Percentiles rank a stretch among this genome's conserved stretches.
Evolutionary conservation across 345 rosid genomes (phyloP).

Genomic region (Iberis pinnata): DNA sequence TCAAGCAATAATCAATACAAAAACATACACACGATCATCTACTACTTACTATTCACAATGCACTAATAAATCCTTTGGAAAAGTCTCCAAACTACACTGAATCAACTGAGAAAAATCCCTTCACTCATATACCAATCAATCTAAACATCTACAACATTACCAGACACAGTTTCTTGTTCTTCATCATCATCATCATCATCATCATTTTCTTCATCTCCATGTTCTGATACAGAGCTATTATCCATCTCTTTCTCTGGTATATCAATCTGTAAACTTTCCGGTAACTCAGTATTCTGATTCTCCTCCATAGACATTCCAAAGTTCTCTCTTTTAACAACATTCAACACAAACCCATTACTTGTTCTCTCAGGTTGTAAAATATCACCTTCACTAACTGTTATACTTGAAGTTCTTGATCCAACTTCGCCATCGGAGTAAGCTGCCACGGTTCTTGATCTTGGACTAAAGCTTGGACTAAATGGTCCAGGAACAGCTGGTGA

Average conservation of each 20-base stretch:
- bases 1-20: not conserved
- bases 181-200: conserved; percentile 16
- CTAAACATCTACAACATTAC: conserved; percentile 19
- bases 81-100: conserved; percentile 4
- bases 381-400: conserved; percentile 75
- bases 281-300: conserved; percentile 36
- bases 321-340: conserved; percentile 63
- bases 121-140: conserved; percentile 21
- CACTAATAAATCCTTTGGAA: not conserved
- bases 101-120: no score
- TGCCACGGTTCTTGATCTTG: conserved; percentile 33
- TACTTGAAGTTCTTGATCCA: conserved; percentile 41
- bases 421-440: conserved; percentile 35
- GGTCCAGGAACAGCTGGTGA: conserved; percentile 33
- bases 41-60: conserved; percentile 3
- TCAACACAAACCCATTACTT: conserved; percentile 61
- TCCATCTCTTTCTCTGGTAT: conserved; percentile 65
- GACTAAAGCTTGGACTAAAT: conserved; percentile 29
- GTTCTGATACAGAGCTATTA: conserved; percentile 58
- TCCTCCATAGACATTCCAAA: conserved; percentile 38
- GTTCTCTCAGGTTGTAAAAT: conserved; percentile 74
- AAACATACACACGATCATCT: no score
- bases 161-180: conserved; percentile 20
- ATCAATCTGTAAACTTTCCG: conserved; percentile 68
- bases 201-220: conserved; percentile 28